Conservation (phyloP, 345 rosid genomes). For the Diplotaxis tenuifolia region DNA sequence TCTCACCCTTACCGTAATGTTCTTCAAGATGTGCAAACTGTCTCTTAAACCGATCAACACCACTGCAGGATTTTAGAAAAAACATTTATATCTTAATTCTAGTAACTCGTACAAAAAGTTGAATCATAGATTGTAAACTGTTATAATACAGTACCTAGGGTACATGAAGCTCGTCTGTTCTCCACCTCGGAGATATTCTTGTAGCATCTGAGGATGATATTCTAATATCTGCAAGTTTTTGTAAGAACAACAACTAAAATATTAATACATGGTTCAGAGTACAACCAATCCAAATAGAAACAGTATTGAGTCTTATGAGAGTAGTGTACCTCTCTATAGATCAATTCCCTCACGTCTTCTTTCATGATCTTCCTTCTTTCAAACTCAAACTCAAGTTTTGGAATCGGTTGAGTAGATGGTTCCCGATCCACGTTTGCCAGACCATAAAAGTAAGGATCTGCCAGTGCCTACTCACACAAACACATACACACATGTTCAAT, state of each 20-base stretch:
- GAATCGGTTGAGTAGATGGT: slow-evolving; percentile 86
- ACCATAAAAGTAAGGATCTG: slow-evolving; percentile 87
- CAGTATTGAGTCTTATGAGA: background rate
- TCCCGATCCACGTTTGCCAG: slow-evolving; percentile 90
- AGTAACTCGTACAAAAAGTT: background rate
- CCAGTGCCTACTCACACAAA: slow-evolving; percentile 55
- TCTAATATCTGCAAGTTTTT: slow-evolving; percentile 64
- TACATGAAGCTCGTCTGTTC: slow-evolving; percentile 97
- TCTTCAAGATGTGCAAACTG: slow-evolving; percentile 99
- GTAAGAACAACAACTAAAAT: background rate
- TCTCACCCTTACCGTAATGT: slow-evolving; percentile 78
- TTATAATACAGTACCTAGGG: slow-evolving; percentile 59
- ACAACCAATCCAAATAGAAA: background rate
- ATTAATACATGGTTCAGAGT: background rate
- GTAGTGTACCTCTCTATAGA: slow-evolving; percentile 80
- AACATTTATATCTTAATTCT: background rate
- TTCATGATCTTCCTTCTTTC: slow-evolving; percentile 88
- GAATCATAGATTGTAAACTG: background rate
- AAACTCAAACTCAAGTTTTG: slow-evolving; percentile 96
- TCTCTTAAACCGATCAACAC: slow-evolving; percentile 96
- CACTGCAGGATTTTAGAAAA: slow-evolving; percentile 46
- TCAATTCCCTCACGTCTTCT: slow-evolving; percentile 94
- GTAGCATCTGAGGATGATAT: slow-evolving; percentile 96
- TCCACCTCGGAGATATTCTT: slow-evolving; percentile 91
- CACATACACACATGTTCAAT: background rate